phyloP scores from a whole-genome alignment of 2,329 filamentous ascomycete genomes.

The Xylaria multiplex region DNA sequence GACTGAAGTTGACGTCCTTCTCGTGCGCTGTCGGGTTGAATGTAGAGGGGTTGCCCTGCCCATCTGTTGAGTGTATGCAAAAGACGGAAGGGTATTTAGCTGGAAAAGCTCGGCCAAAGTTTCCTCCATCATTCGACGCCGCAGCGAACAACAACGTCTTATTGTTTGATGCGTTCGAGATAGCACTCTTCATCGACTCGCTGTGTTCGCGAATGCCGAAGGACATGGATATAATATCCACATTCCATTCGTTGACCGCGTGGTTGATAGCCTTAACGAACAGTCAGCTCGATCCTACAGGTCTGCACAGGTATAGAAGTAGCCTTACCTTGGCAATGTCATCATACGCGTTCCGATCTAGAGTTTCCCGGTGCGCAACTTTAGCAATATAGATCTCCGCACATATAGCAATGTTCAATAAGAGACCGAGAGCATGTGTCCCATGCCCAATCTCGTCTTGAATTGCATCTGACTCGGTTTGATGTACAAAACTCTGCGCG shows the following conservation, averaged over 20 bases:
- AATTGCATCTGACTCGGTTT: neutral
- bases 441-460: slow-evolving; percentile 18
- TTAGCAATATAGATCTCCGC: slow-evolving; percentile 20
- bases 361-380: slow-evolving; percentile 9
- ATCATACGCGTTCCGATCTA: neutral
- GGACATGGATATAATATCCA: slow-evolving; percentile 27
- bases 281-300: neutral
- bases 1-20: slow-evolving; percentile 9
- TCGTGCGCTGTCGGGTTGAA: slow-evolving; percentile 21
- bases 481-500: slow-evolving; percentile 4
- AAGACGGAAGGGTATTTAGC: slow-evolving; percentile 17
- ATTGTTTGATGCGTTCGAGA: slow-evolving; percentile 3
- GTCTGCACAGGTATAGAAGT: neutral
- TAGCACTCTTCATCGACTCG: neutral
- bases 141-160: slow-evolving; percentile 16
- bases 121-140: slow-evolving; percentile 19
- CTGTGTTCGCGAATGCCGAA: slow-evolving; percentile 13
- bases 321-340: slow-evolving; percentile 6
- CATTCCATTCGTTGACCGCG: slow-evolving; percentile 12
- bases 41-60: slow-evolving; percentile 7
- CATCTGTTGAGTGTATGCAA: slow-evolving; percentile 21
- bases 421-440: slow-evolving; percentile 15
- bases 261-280: slow-evolving; percentile 9
- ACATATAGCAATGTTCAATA: slow-evolving; percentile 6
- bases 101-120: slow-evolving; percentile 10